Evolutionary conservation across 306 rosid genomes (phyloP), one percentile per base, ranked within the genome.

Genomic region (Aeschynomene evenia): DNA sequence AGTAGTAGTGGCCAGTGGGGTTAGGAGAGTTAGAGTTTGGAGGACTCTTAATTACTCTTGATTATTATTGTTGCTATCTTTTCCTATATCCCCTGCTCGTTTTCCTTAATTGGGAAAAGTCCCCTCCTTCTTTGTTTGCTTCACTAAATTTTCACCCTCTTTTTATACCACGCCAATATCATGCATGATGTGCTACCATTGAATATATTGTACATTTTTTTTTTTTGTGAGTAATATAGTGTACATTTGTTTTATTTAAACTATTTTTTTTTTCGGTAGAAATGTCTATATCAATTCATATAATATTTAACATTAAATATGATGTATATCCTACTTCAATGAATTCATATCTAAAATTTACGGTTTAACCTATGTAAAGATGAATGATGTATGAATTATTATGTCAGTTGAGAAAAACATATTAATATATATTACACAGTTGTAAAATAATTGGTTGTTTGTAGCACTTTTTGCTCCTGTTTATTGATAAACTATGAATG

Each of bases 81-180:
- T 37, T 22, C 70, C n/a, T n/a, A n/a, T 43, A 61, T 62, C 16
- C 78, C 45, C 21, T 23, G 48, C 12, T 40, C 19, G 45, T 66
- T 73, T 76, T 69, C 79, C 86, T 70, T 68, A 79, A 81, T 81
- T 42, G 39, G 87, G 65, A 80, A 80, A 71, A 23, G 20, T 33
- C 66, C 40, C 78, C 49, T 6, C 63, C 15, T 6, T 0, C 18
- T 15, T 65, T 63, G 37, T 75, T 40, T 18, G 26, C 31, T 43
- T 23, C 22, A 18, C 8, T 18, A 39, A 59, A 23, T 20, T 13
- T 22, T n/a, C 6, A 48, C 9, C 28, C 46, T 52, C 28, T 49
- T 37, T 7, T 5, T 12, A 22, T 42, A n/a, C 42, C 48, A 13
- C 6, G 18, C 45, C 63, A 34, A 22, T 40, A 23, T 24, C 29